phyloP scores from a whole-genome alignment of 106 monocot species.

The Acanthochlamys bracteata region DNA sequence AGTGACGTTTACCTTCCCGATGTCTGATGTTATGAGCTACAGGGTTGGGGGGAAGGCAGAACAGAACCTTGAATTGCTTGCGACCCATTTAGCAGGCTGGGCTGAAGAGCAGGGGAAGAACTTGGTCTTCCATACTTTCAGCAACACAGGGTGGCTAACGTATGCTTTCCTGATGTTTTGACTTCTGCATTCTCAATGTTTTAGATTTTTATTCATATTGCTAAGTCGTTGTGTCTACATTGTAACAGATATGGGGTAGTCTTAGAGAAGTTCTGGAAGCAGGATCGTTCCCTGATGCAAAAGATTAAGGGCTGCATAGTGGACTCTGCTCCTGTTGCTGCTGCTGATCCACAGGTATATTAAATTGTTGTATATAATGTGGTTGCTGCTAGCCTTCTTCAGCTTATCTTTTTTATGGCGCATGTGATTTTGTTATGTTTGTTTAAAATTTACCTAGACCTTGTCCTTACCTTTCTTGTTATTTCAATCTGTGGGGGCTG shows the following conservation, averaged over 20 bases:
- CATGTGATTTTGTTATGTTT: background rate
- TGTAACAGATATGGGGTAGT: constrained; percentile 78
- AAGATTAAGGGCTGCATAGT: constrained; percentile 87
- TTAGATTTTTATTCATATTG: background rate
- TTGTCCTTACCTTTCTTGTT: too few species aligned
- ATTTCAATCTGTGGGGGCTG: too few species aligned
- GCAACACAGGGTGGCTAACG: constrained; percentile 93
- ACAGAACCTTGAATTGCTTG: constrained; percentile 53
- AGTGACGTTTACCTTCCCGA: constrained; percentile 86
- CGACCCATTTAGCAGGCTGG: constrained; percentile 66
- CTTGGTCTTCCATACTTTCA: constrained; percentile 94
- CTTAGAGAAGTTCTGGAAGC: constrained; percentile 78
- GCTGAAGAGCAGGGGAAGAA: constrained; percentile 71
- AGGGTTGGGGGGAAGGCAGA: constrained; percentile 66
- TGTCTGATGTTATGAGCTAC: constrained; percentile 69
- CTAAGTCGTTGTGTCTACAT: background rate
- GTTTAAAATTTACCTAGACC: too few species aligned
- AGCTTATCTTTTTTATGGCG: background rate
- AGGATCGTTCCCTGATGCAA: constrained; percentile 57
- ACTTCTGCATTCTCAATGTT: background rate
- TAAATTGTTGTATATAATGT: background rate
- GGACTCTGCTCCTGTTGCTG: constrained; percentile 90
- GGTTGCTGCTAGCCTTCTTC: background rate
- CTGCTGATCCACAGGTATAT: constrained; percentile 87
- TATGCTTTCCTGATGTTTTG: constrained; percentile 9